phyloP scores from a whole-genome alignment of 1,284 basidiomycete genomes.

The Erythrobasidium hasegawianum region DNA sequence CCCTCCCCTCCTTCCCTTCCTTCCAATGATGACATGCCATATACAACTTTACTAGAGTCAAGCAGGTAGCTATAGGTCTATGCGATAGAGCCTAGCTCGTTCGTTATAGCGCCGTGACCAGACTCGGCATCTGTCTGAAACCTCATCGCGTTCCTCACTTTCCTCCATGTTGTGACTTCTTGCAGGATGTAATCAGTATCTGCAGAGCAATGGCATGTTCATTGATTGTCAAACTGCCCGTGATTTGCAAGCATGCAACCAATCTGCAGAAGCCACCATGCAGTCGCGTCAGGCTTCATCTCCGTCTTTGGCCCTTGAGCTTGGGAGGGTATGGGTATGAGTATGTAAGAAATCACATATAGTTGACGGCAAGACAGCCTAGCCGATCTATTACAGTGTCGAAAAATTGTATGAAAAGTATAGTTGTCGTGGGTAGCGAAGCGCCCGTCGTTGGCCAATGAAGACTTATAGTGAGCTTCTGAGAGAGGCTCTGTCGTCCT shows the following conservation, averaged over 20 bases:
- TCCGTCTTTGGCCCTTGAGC: too few relatives aligned
- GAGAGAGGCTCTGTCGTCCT: conserved; percentile 16
- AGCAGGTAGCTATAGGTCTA: not conserved
- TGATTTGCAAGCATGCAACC: too few relatives aligned
- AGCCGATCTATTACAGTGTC: not conserved
- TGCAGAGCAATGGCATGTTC: too few relatives aligned
- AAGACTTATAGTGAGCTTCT: not conserved
- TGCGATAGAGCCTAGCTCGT: conserved; percentile 3
- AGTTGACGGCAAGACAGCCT: not conserved
- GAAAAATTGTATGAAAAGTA: not conserved
- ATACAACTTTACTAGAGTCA: conserved; percentile 23
- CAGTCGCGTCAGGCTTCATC: too few relatives aligned
- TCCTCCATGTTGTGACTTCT: conserved; percentile 3
- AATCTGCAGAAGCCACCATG: too few relatives aligned
- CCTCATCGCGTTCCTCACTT: not conserved
- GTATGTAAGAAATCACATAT: not conserved
- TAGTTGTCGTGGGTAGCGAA: not conserved
- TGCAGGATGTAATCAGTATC: too few relatives aligned
- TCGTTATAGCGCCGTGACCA: not conserved
- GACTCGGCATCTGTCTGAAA: conserved; percentile 10
- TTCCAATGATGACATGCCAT: conserved; percentile 15
- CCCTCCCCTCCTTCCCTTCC: not conserved
- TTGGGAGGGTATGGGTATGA: too few relatives aligned
- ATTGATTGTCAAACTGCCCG: too few relatives aligned
- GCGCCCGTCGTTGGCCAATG: not conserved